Evolutionary conservation across 305 asterid species (phyloP).

Genomic region (Fraxinus albicans): DNA sequence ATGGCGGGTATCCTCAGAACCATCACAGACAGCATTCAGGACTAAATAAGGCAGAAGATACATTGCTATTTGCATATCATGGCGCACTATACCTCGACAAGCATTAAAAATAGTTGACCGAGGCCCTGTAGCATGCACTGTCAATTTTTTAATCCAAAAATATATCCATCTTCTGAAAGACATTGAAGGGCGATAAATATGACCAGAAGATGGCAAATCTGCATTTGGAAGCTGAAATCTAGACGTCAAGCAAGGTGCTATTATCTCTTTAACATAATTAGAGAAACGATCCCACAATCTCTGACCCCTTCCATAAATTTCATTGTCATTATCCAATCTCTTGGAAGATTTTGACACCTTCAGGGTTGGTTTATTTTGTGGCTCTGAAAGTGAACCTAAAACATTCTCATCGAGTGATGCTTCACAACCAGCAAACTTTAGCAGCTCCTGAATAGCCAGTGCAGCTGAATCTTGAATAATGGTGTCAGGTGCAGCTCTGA

Average conservation of each 20-base stretch:
- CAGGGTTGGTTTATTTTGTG: conserved; percentile 33
- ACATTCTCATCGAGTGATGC: conserved; percentile 75
- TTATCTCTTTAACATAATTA: conserved; percentile 90
- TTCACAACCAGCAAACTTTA: conserved; percentile 84
- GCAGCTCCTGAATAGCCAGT: conserved; percentile 93
- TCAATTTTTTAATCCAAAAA: conserved; percentile 80
- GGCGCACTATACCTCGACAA: conserved; percentile 96
- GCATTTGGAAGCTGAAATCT: conserved; percentile 65
- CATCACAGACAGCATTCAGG: conserved; percentile 84
- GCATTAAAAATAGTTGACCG: conserved; percentile 82
- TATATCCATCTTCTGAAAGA: conserved; percentile 87
- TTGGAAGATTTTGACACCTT: conserved; percentile 46
- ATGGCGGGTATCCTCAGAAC: conserved; percentile 85
- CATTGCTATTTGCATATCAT: conserved; percentile 92
- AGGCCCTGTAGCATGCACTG: conserved; percentile 85
- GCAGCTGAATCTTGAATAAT: conserved; percentile 91
- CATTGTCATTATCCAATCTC: conserved; percentile 33
- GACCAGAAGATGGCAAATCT: conserved; percentile 74
- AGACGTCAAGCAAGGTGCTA: conserved; percentile 99
- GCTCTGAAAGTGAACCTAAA: conserved; percentile 36
- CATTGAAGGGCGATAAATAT: conserved; percentile 85
- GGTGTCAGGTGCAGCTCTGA: conserved; percentile 95
- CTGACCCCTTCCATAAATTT: conserved; percentile 71
- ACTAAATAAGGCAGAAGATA: conserved; percentile 96
- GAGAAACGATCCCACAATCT: conserved; percentile 94